phyloP scores from a whole-genome alignment of 371 early-diverging fungal species.

The Mortierella sp. region DNA sequence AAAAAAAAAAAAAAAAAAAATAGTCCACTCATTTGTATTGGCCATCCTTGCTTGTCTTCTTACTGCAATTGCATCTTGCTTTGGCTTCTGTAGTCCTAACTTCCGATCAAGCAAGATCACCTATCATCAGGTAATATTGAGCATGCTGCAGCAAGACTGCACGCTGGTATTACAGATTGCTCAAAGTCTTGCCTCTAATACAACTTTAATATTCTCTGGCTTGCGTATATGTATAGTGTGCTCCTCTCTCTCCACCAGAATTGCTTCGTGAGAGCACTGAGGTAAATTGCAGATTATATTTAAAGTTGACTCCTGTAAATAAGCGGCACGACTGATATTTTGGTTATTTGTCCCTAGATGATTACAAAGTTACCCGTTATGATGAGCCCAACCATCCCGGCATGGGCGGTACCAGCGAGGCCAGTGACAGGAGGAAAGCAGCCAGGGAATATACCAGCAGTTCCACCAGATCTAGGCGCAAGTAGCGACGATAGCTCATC shows the following conservation, averaged over 20 bases:
- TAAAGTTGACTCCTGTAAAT: slow-evolving; percentile 8
- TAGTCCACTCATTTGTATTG: not conserved
- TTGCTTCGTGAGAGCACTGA: slow-evolving; percentile 27
- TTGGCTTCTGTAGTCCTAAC: not conserved
- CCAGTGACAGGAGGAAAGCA: slow-evolving; percentile 37
- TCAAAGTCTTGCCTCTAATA: not conserved
- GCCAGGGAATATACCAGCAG: slow-evolving; percentile 29
- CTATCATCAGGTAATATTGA: slow-evolving; percentile 8
- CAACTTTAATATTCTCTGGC: not conserved
- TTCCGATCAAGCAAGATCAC: slow-evolving; percentile 7
- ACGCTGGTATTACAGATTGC: not conserved
- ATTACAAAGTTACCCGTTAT: slow-evolving; percentile 22
- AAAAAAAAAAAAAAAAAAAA: not conserved
- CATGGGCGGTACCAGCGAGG: slow-evolving; percentile 18
- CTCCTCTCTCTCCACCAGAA: slow-evolving; percentile 13
- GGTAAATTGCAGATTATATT: slow-evolving; percentile 16
- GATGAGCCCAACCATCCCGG: slow-evolving; percentile 32
- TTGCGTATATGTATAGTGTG: not conserved
- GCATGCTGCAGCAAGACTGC: not conserved
- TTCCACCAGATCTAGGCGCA: slow-evolving; percentile 21
- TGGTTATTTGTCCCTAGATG: slow-evolving; percentile 12
- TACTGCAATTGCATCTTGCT: not conserved
- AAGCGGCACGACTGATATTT: not conserved
- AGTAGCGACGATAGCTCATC: slow-evolving; percentile 32
- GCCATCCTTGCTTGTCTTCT: not conserved